Evolutionary conservation across 345 rosid genomes (phyloP).

Genomic region (Murraya paniculata): DNA sequence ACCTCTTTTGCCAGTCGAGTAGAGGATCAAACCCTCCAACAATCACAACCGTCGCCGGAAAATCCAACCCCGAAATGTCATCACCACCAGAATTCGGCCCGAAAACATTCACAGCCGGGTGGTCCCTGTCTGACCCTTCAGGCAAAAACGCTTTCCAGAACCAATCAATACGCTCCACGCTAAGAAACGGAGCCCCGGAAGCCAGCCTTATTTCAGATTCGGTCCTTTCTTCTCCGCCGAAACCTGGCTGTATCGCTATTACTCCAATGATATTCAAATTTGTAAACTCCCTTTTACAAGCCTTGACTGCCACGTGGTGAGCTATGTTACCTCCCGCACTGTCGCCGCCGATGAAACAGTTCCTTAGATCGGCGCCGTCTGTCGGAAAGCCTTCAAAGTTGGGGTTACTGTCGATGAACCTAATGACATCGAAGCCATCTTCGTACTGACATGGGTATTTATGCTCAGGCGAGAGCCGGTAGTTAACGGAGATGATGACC

Average conservation of each 20-base stretch:
- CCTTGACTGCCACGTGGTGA: constrained; percentile 34
- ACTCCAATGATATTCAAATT: constrained; percentile 20
- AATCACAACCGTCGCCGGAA: constrained; percentile 20
- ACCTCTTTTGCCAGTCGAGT: constrained; percentile 41
- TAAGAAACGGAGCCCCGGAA: not conserved
- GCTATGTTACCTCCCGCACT: constrained; percentile 44
- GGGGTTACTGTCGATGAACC: constrained; percentile 18
- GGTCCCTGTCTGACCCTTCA: constrained; percentile 23
- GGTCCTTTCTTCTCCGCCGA: constrained; percentile 38
- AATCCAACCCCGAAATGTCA: constrained; percentile 18
- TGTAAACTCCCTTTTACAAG: constrained; percentile 8
- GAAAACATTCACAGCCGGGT: constrained; percentile 12
- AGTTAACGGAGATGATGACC: constrained; percentile 32
- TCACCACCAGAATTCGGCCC: constrained; percentile 9
- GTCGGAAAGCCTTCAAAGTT: constrained; percentile 18
- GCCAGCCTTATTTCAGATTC: constrained; percentile 22
- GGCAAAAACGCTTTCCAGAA: constrained; percentile 29
- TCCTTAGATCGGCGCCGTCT: not conserved
- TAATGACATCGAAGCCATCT: constrained; percentile 33
- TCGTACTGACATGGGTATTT: constrained; percentile 34
- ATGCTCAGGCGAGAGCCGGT: constrained; percentile 39
- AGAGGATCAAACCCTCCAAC: constrained; percentile 39
- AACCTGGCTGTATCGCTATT: constrained; percentile 33
- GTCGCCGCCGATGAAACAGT: constrained; percentile 32
- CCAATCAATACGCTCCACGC: constrained; percentile 16